Base-by-base conservation (phyloP, 257 asterid genomes). In the Solanum arcanum region DNA sequence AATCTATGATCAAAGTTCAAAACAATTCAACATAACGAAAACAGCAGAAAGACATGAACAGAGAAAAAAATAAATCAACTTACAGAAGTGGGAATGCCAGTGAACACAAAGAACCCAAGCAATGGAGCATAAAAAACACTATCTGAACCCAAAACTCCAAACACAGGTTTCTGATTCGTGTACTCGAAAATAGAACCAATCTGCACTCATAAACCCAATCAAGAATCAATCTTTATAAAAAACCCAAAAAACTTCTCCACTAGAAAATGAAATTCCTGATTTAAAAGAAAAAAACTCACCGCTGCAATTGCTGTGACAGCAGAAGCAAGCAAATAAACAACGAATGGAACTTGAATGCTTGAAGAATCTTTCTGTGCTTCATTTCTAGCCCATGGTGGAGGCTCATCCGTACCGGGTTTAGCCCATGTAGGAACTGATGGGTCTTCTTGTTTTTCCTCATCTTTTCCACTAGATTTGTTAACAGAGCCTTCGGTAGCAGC, bases 221-320 rank as follows among this genome's bases (percentile, higher is more conserved):
- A 89, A 89, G 75, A 84, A 39, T 49, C 87, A 87, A 85, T 86
- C 46, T 73, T 88, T 20, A 29, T 33, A 56, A 68, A 47, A 41
- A 1, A 11, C 62, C 37, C 23, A 10, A 44, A 9, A 37, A 44
- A 33, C 27, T 10, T 44, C 9, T n/a, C 4, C 44, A 47, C 4
- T 12, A 2, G 25, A 81, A 72, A 31, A 31, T 31, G n/a, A 14
- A 33, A 23, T 13, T 33, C 7, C 74, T 82, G 59, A 39, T 27
- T 37, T 37, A 37, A 42, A 74, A 33, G 35, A 33, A 13, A 74
- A 12, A 13, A 52, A 69, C 46, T 88, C 93, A 97, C 99, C 90
- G 99, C 99, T 29, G 99, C 99, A 91, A 95, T 96, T 88, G 99
- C 99, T 39, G 97, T 91, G 86, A 97, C 49, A 47, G 98, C 93